Percentiles rank a stretch among this genome's conserved stretches.
These are phyloP conservation scores for Dryadomyces sulphureus DNA, from an alignment of 2,329 filamentous ascomycete species.

Conservation along the genomic window DNA sequence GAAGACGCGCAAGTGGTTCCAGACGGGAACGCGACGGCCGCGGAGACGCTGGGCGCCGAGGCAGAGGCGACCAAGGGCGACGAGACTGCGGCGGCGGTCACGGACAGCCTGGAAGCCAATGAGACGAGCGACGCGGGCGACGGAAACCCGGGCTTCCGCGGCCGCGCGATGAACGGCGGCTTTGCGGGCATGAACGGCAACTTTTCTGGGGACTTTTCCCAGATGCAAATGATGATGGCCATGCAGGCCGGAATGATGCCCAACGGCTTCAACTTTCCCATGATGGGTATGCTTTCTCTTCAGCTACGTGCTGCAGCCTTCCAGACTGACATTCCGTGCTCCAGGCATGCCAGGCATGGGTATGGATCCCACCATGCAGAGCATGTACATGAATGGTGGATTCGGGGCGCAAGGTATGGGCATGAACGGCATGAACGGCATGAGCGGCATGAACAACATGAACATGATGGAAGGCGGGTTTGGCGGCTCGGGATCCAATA, in stretches of 20 bases:
- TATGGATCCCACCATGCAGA: constrained; percentile 73
- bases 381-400: constrained; percentile 57
- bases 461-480: constrained; percentile 61
- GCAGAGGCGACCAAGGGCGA: constrained; percentile 15
- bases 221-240: constrained; percentile 71
- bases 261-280: constrained; percentile 45
- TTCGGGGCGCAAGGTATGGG: constrained; percentile 46
- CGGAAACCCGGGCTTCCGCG: constrained; percentile 13
- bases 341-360: constrained; percentile 67
- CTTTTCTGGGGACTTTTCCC: constrained; percentile 47
- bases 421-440: constrained; percentile 65
- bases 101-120: constrained; percentile 16
- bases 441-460: constrained; percentile 60
- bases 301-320: not conserved
- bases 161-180: constrained; percentile 25
- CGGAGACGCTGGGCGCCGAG: constrained; percentile 12
- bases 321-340: not conserved
- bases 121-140: constrained; percentile 17
- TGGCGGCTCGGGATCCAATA: constrained; percentile 53
- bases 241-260: constrained; percentile 54
- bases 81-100: constrained; percentile 7
- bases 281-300: constrained; percentile 62
- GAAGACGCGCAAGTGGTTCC: constrained; percentile 1
- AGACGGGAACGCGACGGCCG: constrained; percentile 10
- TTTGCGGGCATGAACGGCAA: constrained; percentile 39